phyloP scores from a whole-genome alignment of 1,139 yeast genomes.

The Torulaspora globosa region DNA sequence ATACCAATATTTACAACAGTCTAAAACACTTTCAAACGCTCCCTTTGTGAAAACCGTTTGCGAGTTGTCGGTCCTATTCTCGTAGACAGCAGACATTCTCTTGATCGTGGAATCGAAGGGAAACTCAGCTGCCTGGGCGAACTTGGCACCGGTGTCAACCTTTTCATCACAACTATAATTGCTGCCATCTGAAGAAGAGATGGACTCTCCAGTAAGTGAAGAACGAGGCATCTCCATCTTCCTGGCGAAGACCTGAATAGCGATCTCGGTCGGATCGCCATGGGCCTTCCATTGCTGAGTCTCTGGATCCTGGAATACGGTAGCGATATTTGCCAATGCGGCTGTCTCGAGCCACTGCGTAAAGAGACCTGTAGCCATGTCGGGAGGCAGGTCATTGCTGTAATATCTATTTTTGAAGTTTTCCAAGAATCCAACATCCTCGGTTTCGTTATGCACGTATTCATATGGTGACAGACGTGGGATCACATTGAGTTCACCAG shows the following conservation, averaged over 20 bases:
- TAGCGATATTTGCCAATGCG: constrained; percentile 77
- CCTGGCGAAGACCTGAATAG: constrained; percentile 57
- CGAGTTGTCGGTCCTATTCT: constrained; percentile 52
- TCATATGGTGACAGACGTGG: constrained; percentile 41
- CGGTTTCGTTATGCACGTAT: constrained; percentile 53
- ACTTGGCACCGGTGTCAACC: constrained; percentile 11
- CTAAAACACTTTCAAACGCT: constrained; percentile 73
- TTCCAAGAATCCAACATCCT: constrained; percentile 43
- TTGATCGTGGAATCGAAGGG: constrained; percentile 86
- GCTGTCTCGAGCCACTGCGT: constrained; percentile 63
- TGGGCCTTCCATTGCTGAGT: constrained; percentile 48
- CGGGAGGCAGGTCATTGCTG: constrained; percentile 42
- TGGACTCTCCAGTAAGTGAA: constrained; percentile 64
- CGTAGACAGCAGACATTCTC: constrained; percentile 75
- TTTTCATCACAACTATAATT: constrained; percentile 39
- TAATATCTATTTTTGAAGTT: constrained; percentile 44
- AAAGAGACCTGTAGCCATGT: constrained; percentile 42
- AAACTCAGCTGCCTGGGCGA: constrained; percentile 52
- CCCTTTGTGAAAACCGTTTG: constrained; percentile 74
- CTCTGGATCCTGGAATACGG: constrained; percentile 62
- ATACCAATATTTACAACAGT: constrained; percentile 58
- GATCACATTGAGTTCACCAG: constrained; percentile 51
- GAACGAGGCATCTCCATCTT: constrained; percentile 56
- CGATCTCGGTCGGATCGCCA: constrained; percentile 96
- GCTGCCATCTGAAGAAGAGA: constrained; percentile 55